Evolutionary conservation across 108 stramenopile species (phyloP).

Genomic region (Cyclostephanos tholiformis): DNA sequence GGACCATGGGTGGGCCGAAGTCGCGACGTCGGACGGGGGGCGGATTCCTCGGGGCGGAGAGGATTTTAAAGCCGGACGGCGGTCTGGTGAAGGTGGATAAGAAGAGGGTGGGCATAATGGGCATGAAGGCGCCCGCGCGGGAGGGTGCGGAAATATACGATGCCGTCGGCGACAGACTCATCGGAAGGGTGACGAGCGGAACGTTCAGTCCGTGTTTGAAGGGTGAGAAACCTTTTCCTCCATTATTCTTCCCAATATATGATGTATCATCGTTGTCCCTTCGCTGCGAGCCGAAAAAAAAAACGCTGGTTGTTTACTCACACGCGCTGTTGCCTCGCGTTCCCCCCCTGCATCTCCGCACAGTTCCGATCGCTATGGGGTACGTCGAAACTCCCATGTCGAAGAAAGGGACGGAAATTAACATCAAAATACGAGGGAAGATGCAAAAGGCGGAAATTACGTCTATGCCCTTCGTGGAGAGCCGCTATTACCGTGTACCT

Average conservation of each 20-base stretch:
- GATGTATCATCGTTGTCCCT: too few species aligned
- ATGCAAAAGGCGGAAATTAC: slow-evolving; percentile 87
- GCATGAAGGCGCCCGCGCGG: slow-evolving; percentile 97
- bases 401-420: slow-evolving; percentile 89
- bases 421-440: slow-evolving; percentile 90
- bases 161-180: slow-evolving; percentile 75
- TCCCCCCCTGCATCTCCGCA: too few species aligned
- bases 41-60: slow-evolving; percentile 94
- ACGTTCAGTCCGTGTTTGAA: slow-evolving; percentile 93
- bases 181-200: slow-evolving; percentile 95
- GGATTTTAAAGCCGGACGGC: slow-evolving; percentile 91
- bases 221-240: too few species aligned
- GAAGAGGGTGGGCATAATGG: slow-evolving; percentile 95
- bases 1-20: slow-evolving; percentile 95
- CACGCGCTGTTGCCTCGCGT: too few species aligned
- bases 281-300: too few species aligned
- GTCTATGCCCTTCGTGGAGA: slow-evolving; percentile 97
- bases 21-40: slow-evolving; percentile 89
- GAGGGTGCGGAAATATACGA: slow-evolving; percentile 93
- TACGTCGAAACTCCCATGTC: slow-evolving; percentile 83
- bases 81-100: slow-evolving; percentile 81
- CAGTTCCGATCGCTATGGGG: slow-evolving; percentile 98
- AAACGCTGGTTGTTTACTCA: too few species aligned
- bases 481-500: slow-evolving; percentile 92
- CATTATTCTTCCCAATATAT: too few species aligned